Evolutionary conservation across 1,284 basidiomycete genomes (phyloP).

Genomic region (Anthracocystis walkeri): DNA sequence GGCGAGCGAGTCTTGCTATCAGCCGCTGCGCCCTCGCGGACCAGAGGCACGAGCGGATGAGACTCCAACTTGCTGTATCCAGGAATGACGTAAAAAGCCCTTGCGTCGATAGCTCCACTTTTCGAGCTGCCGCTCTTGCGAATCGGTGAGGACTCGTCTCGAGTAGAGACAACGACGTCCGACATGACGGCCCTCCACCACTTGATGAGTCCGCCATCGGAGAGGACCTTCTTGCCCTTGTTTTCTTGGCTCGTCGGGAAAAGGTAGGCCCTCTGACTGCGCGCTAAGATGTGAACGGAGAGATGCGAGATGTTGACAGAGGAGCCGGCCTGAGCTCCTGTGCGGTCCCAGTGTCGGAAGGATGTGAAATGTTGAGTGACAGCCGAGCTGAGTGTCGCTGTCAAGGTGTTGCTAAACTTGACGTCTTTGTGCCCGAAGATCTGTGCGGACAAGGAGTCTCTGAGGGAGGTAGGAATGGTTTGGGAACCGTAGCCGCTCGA

Average conservation of each 20-base stretch:
- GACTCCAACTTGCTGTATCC: conserved; percentile 60
- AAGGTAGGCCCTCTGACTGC: conserved; percentile 89
- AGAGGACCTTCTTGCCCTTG: conserved; percentile 78
- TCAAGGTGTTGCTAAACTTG: conserved; percentile 67
- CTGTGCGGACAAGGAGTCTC: conserved; percentile 10
- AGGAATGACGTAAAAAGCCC: conserved; percentile 64
- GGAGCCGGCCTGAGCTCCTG: neutral
- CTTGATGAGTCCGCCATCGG: conserved; percentile 82
- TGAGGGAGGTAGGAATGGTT: conserved; percentile 17
- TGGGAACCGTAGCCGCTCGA: conserved; percentile 80
- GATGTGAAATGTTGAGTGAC: conserved; percentile 77
- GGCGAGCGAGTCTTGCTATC: neutral
- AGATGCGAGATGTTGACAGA: conserved; percentile 47
- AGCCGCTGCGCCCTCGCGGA: conserved; percentile 7
- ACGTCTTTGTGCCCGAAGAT: conserved; percentile 10
- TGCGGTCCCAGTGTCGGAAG: conserved; percentile 72
- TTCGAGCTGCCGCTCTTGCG: conserved; percentile 4
- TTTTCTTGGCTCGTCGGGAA: conserved; percentile 90
- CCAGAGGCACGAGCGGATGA: conserved; percentile 60
- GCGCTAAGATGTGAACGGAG: conserved; percentile 85
- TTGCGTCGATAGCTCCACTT: conserved; percentile 25
- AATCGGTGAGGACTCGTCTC: conserved; percentile 8
- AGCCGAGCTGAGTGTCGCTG: conserved; percentile 77
- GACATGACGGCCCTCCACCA: conserved; percentile 82
- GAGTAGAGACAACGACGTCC: conserved; percentile 37